Evolutionary conservation across 1,284 basidiomycete genomes (phyloP), one percentile per base, ranked within the genome.

Genomic region (Inonotus hispidus): DNA sequence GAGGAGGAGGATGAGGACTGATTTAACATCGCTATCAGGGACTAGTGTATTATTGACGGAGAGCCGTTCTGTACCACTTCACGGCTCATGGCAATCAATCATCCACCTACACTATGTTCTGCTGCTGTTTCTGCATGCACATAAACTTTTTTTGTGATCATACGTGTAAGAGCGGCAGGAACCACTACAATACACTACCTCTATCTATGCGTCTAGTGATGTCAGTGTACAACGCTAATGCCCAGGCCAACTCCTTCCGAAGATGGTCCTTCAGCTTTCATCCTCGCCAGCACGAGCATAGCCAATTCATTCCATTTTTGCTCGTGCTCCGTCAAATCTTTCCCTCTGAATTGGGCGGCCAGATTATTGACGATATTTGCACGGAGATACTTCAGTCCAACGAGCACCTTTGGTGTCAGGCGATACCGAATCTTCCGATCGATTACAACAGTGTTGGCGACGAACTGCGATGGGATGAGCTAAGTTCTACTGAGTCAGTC

Each of bases 351-450:
- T 65, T 86, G 84, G 21, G 81, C 77, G 3, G 86, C 80, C 65
- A 98, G 78, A 50, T 90, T 78, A 3, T 72, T 72, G 7, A 75
- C 75, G 56, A 97, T 76, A 54, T 90, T 85, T 19, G 77, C 79
- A 13, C 95, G 86, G 41, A 99, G 76, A 58, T 83, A 71, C 71
- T 95, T 95, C 67, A 98, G 77, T 0, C 94, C 94, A 47, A 96
- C 72, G 59, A 85, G 84, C 0, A 87, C 77, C 74, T 90, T 93
- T 0, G 90, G 83, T 1, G 84, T 70, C 10, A 92, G 73, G 39
- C 81, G 81, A 70, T 90, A 93, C 64, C 83, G 85, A 72, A 95
- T 80, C 73, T 93, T 96, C 56, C 92, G 86, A 71, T 98, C 96
- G 60, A 98, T 81, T 58, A 83, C 80, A n/a, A 87, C 78, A 10